These are phyloP conservation scores for Xylariaceae sp. DNA, from an alignment of 2,329 filamentous ascomycete genomes.

Conservation along the genomic window DNA sequence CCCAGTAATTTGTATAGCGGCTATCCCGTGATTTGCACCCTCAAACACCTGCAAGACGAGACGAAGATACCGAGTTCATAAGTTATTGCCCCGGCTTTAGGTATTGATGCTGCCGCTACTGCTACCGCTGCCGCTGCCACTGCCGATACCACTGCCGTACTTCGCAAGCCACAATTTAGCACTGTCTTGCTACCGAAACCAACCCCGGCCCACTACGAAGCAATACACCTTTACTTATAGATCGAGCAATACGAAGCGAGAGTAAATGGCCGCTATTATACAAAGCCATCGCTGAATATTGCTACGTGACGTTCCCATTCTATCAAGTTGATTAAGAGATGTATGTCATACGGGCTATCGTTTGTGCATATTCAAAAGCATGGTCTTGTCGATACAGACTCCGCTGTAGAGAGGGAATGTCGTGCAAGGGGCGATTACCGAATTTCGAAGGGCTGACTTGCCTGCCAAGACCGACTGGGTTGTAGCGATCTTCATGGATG, in stretches of 20 bases:
- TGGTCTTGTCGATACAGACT: too few relatives aligned
- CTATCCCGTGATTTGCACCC: slow-evolving; percentile 24
- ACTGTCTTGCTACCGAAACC: not conserved
- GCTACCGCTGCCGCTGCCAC: not conserved
- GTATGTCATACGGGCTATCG: not conserved
- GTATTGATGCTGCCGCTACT: slow-evolving; percentile 1
- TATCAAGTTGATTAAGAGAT: not conserved
- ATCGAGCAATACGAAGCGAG: not conserved
- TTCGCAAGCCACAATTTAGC: too few relatives aligned
- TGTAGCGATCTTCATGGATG: slow-evolving; percentile 28
- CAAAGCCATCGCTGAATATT: too few relatives aligned
- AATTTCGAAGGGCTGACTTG: slow-evolving; percentile 17
- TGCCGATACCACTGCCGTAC: slow-evolving; percentile 15
- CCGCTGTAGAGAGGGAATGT: not conserved
- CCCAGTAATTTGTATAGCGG: slow-evolving; percentile 3
- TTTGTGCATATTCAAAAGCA: slow-evolving; percentile 8
- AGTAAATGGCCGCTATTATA: not conserved
- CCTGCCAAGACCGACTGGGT: slow-evolving; percentile 28
- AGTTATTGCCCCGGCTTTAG: slow-evolving; percentile 4
- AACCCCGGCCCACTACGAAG: not conserved
- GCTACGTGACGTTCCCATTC: too few relatives aligned
- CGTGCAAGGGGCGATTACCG: slow-evolving; percentile 18
- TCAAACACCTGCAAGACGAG: slow-evolving; percentile 28
- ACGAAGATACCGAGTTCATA: slow-evolving; percentile 17
- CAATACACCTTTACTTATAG: not conserved